Base-by-base conservation (phyloP, 768 basidiomycete genomes). In the Multifurca ochricompacta region DNA sequence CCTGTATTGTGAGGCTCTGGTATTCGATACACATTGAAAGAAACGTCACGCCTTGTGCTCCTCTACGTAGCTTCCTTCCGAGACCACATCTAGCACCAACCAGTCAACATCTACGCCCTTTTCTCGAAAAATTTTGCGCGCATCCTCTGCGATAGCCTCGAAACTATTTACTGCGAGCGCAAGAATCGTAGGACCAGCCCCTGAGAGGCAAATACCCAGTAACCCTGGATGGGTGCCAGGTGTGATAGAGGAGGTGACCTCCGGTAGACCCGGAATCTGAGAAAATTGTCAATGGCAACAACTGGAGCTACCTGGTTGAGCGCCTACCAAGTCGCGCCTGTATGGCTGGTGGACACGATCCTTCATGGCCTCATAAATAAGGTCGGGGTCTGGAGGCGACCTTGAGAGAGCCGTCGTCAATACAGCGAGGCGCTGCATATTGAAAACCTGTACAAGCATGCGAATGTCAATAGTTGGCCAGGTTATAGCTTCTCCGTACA, bases 361-460 rank as follows among this genome's bases (percentile, higher is more conserved):
- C 65, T 97, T 95, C 96, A 98, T 98, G 1, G 95, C 95, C 67
- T 98, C 95, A 69, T 95, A 98, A 54, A 98, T 97, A n/a, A 99
- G 81, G 19, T 84, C 88, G 0, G 96, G 83, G 66, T 99, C 91
- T 1, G 94, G 94, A 1, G 96, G 95, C 10, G 84, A 81, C 64
- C 87, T 85, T 3, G 82, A 87, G 10, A 99, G 79, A 1, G 96
- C 94, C 3, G 93, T 95, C 1, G 95, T 98, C 51, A 99, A 77
- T 27, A 99, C 96, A 0, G 95, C 96, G 13, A 99, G 74, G 19
- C 96, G 82, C 69, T 99, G 96, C 50, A 99, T 75, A 68, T 99
- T 99, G 75, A 98, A 99, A 13, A 99, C 86, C 96, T 99, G 63
- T 28, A 21, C n/a, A 6, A 4, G 52, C 50, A 49, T 37, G 54